Evolutionary conservation across 1,139 yeast species (phyloP).

Genomic region (Candida sp.): DNA sequence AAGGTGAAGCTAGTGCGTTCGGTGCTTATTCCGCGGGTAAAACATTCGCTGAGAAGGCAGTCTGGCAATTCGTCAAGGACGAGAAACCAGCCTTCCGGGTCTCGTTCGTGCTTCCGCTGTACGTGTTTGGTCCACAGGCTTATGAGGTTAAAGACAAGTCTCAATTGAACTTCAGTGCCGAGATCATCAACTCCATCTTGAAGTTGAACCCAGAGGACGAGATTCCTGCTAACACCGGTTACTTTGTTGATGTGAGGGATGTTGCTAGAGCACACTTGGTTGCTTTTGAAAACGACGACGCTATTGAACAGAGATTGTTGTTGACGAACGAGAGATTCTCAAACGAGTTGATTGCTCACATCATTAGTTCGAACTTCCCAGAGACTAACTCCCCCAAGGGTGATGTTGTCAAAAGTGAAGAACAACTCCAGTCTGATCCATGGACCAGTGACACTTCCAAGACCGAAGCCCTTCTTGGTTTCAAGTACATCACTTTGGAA

Average conservation of each 20-base stretch:
- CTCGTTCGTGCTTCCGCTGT: conserved; percentile 32
- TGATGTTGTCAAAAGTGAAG: conserved; percentile 6
- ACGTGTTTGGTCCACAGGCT: conserved; percentile 49
- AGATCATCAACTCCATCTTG: conserved; percentile 27
- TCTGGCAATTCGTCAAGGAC: conserved; percentile 51
- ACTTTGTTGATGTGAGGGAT: conserved; percentile 54
- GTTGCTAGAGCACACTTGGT: conserved; percentile 55
- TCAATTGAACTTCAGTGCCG: conserved; percentile 31
- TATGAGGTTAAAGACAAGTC: conserved; percentile 29
- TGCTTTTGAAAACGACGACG: conserved; percentile 34
- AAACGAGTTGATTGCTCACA: conserved; percentile 24
- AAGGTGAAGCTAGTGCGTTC: conserved; percentile 21
- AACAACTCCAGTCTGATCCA: conserved; percentile 2
- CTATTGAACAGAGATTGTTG: conserved; percentile 31
- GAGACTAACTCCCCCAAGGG: conserved; percentile 15
- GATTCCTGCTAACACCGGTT: conserved; percentile 18
- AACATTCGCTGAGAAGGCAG: conserved; percentile 41
- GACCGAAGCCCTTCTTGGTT: conserved; percentile 34
- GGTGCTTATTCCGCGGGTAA: conserved; percentile 36
- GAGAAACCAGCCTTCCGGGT: conserved; percentile 30
- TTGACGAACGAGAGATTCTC: conserved; percentile 28
- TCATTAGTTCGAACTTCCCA: conserved; percentile 24
- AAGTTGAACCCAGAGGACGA: conserved; percentile 18
- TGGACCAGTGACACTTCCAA: conserved; percentile 24
- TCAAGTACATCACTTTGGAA: conserved; percentile 36